Evolutionary conservation across 345 rosid genomes (phyloP).

Genomic region (Dovyalis caffra): DNA sequence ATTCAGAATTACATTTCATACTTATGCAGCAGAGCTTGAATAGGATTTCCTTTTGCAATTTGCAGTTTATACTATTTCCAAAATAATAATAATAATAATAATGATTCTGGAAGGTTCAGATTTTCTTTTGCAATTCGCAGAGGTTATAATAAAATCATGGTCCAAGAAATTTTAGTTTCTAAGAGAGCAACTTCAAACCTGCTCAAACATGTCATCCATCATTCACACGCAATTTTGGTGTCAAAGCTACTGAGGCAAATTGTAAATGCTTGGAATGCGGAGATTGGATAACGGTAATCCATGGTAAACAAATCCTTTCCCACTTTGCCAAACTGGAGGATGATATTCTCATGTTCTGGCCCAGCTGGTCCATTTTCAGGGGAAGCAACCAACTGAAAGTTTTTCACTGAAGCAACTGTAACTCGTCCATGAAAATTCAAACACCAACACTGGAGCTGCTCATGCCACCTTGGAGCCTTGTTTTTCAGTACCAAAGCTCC

Average conservation of each 20-base stretch:
- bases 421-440: constrained; percentile 35
- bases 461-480: constrained; percentile 38
- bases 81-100: too few species aligned
- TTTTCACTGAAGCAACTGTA: constrained; percentile 36
- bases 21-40: neutral
- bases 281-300: constrained; percentile 31
- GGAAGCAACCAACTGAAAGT: constrained; percentile 34
- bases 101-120: neutral
- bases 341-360: constrained; percentile 29
- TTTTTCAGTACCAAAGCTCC: constrained; percentile 23
- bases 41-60: neutral
- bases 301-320: constrained; percentile 34
- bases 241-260: constrained; percentile 33
- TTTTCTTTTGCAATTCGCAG: neutral
- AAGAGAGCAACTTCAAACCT: constrained; percentile 20
- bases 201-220: constrained; percentile 6
- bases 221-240: constrained; percentile 36
- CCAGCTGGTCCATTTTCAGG: constrained; percentile 18
- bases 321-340: constrained; percentile 34
- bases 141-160: neutral
- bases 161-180: neutral
- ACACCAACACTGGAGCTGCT: constrained; percentile 38
- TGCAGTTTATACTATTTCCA: neutral
- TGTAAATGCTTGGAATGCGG: constrained; percentile 35
- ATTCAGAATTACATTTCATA: neutral